Conservation (phyloP, 1,139 yeast species). For the Zygotorulaspora mrakii region DNA sequence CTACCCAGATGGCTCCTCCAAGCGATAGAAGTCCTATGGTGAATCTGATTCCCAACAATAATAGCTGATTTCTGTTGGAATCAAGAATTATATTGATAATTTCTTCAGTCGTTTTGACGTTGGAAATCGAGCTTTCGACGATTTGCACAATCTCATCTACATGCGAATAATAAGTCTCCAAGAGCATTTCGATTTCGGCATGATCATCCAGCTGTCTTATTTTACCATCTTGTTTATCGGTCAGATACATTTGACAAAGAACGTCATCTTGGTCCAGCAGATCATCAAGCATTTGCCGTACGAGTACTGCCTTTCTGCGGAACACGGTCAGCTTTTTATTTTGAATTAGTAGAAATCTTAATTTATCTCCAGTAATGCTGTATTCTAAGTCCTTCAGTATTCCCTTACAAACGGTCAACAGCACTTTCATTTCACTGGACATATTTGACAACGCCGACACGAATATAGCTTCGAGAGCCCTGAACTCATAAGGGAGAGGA, state of each 20-base stretch:
- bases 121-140: slow-evolving; percentile 63
- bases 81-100: slow-evolving; percentile 75
- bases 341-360: slow-evolving; percentile 74
- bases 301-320: slow-evolving; percentile 76
- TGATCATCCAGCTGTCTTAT: slow-evolving; percentile 42
- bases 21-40: slow-evolving; percentile 61
- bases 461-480: slow-evolving; percentile 85
- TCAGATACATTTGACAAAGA: slow-evolving; percentile 62
- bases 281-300: slow-evolving; percentile 83
- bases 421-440: slow-evolving; percentile 79
- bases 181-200: slow-evolving; percentile 67
- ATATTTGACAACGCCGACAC: slow-evolving; percentile 79
- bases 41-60: slow-evolving; percentile 67
- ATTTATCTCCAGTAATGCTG: slow-evolving; percentile 76
- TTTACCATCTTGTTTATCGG: slow-evolving; percentile 39
- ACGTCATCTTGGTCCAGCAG: slow-evolving; percentile 81
- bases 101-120: slow-evolving; percentile 76
- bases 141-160: slow-evolving; percentile 80
- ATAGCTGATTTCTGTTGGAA: slow-evolving; percentile 71
- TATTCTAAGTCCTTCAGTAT: slow-evolving; percentile 79
- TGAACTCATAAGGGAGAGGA: slow-evolving; percentile 61
- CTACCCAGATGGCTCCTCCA: slow-evolving; percentile 61
- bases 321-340: slow-evolving; percentile 79
- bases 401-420: slow-evolving; percentile 67
- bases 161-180: slow-evolving; percentile 72